Base-by-base conservation (phyloP, 148 eudicot genomes). In the Rhododendron kiyosumense region DNA sequence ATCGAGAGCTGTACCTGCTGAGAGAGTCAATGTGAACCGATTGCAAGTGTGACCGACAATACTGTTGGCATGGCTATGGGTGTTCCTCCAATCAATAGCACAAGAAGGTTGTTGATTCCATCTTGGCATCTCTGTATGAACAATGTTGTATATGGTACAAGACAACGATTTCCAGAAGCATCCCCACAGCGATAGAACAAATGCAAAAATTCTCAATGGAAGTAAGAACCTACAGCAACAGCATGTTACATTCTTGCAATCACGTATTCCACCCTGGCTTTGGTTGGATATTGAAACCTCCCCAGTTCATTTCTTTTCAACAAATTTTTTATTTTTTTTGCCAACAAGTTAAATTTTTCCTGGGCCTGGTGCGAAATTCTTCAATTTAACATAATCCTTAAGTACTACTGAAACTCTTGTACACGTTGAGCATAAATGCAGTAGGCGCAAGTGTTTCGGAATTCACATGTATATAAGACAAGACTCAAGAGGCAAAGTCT, bases 21-120 rank as follows among this genome's bases (percentile, higher is more conserved):
- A 87, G 95, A 93, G 86, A 94, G 91, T 81, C 93, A 89, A 87
- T 94, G 97, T 46, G 97, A 94, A 83, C 97, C 95, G 43, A 94
- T 92, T 51, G 97, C 97, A 79, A 94, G 94, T 51, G 97, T 94
- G 54, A 93, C 97, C 34, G 1, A 32, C 34, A 32, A 8, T 83
- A 93, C 97, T n/a, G 95, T 94, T 14, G 95, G 97, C 97, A 94
- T 94, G 43, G 97, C 97, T 26, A 94, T 94, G 52, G 97, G 97
- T 83, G 93, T 94, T 84, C 97, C 97, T 83, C 97, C 97, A 79
- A 93, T 94, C 90, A 94, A 84, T 81, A 94, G 88, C 81, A 94
- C 97, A 85, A 94, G 95, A 84, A 94, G 97, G 86, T 94, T 94
- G 90, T 94, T 89, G 85, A 94, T 94, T 79, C 95, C 95, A 11